Base-by-base conservation (phyloP, 2,329 filamentous ascomycete genomes). In the Aaosphaeria arxii region DNA sequence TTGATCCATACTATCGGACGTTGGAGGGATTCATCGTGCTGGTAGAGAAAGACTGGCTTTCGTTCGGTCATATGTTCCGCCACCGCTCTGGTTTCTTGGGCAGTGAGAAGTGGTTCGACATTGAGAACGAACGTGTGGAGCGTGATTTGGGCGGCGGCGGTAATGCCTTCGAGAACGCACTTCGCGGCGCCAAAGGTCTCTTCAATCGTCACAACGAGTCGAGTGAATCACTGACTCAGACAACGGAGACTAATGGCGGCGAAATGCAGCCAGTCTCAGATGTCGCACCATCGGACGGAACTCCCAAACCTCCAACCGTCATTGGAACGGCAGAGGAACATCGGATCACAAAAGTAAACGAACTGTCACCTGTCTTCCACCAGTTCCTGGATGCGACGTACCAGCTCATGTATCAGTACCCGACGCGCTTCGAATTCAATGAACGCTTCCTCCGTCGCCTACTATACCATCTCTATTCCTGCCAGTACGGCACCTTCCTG, bases 21-120 rank as follows among this genome's bases (percentile, higher is more conserved):
- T 76, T 99, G 43, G 88, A 96, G 58, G 94, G 94, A 1, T 99
- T 97, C 69, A 91, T 97, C 58, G 85, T 95, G 2, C 76, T 99
- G 5, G 81, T 99, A 2, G 94, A 99, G 71, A 99, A 99, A 69
- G 94, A 99, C 65, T 99, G 94, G 89, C 74, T 99, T 9, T 94
- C 92, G 0, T 99, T 96, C 72, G 94, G 94, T 1, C 92, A 99
- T 71, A 96, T 96, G 86, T 99, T 99, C 72, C 85, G 91, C 46
- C 84, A 96, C 61, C 85, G 94, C n/a, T 89, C 89, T 11, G 94
- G 94, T 3, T 88, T 88, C 58, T 74, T 97, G 47, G 90, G 85
- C 62, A 89, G 89, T 55, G 92, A 97, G 56, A 95, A 95, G 63
- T 97, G 91, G 91, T 99, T 99, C 64, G 79, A 83, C 13, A 82